Conservation (phyloP, 179 eudicot genomes). For the Carnegiea gigantea region DNA sequence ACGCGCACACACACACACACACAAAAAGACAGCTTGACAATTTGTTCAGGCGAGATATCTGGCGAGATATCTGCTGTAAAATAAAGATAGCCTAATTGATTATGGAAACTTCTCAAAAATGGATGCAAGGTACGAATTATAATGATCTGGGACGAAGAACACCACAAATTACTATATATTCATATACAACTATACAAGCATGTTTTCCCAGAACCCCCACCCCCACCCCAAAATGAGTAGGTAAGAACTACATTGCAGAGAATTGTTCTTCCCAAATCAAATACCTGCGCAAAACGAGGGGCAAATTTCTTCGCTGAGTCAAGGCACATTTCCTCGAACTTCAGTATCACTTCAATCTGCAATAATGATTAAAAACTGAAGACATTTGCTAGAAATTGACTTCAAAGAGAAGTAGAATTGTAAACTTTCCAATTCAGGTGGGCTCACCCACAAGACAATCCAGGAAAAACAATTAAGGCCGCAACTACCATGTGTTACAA, state of each 20-base stretch:
- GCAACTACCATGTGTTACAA: background rate
- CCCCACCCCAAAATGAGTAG: background rate
- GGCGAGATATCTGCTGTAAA: background rate
- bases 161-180: background rate
- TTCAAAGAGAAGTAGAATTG: background rate
- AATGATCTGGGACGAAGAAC: background rate
- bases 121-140: background rate
- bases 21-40: background rate
- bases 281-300: conserved; percentile 69
- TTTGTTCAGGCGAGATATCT: background rate
- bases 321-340: conserved; percentile 88
- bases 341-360: conserved; percentile 88
- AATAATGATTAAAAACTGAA: conserved; percentile 6
- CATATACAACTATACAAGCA: background rate
- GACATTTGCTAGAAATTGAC: background rate
- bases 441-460: background rate
- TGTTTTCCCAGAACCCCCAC: background rate
- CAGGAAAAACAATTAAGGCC: background rate
- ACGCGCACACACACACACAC: background rate
- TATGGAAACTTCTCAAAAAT: background rate
- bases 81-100: background rate
- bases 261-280: background rate
- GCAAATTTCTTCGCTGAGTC: conserved; percentile 72
- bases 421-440: background rate
- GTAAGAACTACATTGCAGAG: background rate